Evolutionary conservation across 805 yeast genomes (phyloP).

Genomic region (Hanseniaspora mollemarum): DNA sequence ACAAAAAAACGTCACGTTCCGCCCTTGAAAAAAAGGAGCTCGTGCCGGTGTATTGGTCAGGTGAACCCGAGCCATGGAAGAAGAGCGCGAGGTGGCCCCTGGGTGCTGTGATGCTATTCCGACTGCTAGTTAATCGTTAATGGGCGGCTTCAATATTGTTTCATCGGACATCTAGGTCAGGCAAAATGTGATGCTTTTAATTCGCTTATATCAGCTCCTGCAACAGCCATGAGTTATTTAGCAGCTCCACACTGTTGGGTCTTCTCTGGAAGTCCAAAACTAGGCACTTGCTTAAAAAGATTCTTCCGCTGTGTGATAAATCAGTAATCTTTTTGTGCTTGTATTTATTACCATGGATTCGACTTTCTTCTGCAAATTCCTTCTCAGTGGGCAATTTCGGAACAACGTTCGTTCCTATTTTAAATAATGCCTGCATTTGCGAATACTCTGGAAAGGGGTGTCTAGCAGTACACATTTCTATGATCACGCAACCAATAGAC

Average conservation of each 20-base stretch:
- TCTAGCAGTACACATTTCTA: conserved; percentile 91
- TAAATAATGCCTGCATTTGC: conserved; percentile 94
- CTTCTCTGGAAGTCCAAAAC: conserved; percentile 63
- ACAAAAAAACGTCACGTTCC: too few relatives aligned
- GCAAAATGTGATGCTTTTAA: neutral
- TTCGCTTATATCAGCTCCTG: conserved; percentile 5
- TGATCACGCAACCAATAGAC: conserved; percentile 89
- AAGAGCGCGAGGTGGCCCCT: too few relatives aligned
- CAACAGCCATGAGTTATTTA: conserved; percentile 23
- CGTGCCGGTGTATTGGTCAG: too few relatives aligned
- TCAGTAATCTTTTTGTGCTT: conserved; percentile 14
- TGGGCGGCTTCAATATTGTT: neutral
- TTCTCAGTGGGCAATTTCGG: conserved; percentile 73
- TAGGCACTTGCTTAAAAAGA: conserved; percentile 54
- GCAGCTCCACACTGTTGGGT: conserved; percentile 59
- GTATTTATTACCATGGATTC: conserved; percentile 24
- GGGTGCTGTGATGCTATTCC: too few relatives aligned
- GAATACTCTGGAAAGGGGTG: conserved; percentile 93
- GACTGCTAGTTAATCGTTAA: too few relatives aligned
- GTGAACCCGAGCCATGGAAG: too few relatives aligned
- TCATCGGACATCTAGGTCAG: neutral
- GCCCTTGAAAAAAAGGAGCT: too few relatives aligned
- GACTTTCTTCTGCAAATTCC: conserved; percentile 45
- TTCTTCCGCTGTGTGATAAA: conserved; percentile 27
- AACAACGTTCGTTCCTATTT: conserved; percentile 72